Percentiles rank a stretch among this genome's conserved stretches.
These are phyloP conservation scores for Orbilia blumenaviensis DNA, from an alignment of 2,329 filamentous ascomycete species.

Conservation along the genomic window DNA sequence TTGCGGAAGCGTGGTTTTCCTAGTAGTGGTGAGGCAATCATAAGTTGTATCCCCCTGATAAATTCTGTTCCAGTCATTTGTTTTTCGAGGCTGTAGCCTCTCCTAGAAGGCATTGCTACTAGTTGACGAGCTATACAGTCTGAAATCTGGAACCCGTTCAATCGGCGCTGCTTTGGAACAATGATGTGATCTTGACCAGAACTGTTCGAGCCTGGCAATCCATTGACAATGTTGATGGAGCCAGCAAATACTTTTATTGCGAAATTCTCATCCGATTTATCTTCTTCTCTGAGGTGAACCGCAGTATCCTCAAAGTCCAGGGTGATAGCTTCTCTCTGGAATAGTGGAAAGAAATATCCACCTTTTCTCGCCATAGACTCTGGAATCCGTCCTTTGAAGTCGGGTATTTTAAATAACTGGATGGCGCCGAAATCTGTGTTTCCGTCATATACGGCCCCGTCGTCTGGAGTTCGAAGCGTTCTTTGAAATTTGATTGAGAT, in stretches of 20 bases:
- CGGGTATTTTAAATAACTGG: background rate
- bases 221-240: background rate
- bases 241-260: background rate
- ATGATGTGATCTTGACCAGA: background rate
- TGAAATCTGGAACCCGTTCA: background rate
- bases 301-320: background rate
- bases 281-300: background rate
- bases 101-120: background rate
- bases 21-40: background rate
- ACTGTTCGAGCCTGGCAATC: background rate
- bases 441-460: background rate
- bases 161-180: background rate
- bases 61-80: background rate
- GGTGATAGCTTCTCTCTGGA: background rate
- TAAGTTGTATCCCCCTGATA: background rate
- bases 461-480: background rate
- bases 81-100: background rate
- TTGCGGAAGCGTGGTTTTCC: background rate
- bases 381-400: background rate
- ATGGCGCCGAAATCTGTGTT: background rate
- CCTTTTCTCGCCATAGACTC: background rate
- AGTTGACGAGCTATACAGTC: background rate
- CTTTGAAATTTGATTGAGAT: background rate
- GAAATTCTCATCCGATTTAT: background rate
- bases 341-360: background rate